Evolutionary conservation across 1,284 basidiomycete species (phyloP), one percentile per base, ranked within the genome.

Genomic region (Flammula alnicola): DNA sequence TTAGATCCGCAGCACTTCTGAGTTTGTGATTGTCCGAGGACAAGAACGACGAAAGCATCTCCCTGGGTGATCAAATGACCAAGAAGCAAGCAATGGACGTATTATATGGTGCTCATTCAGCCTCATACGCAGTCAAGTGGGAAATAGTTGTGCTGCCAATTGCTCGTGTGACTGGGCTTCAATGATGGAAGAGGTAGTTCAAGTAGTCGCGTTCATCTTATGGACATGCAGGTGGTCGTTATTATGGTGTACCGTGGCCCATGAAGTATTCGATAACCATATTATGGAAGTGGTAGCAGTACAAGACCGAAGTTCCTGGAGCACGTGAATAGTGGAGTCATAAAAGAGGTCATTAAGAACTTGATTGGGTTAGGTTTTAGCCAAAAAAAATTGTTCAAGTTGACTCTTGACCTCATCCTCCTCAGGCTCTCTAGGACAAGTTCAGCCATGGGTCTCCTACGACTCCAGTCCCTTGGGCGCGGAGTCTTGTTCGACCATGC

Each of bases 391-490:
- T 33, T 35, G n/a, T 55, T 47, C 25, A 32, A 44, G 48, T 31
- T 22, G 56, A n/a, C 47, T 51, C 53, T 57, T 61, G 50, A 47
- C 44, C 49, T 47, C 38, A 48, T 38, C 45, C 44, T 56, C 42
- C 50, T 53, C 44, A n/a, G n/a, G n/a, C n/a, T n/a, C n/a, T n/a
- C n/a, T n/a, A n/a, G n/a, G n/a, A n/a, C n/a, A n/a, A n/a, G n/a
- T n/a, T n/a, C n/a, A 55, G 56, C 59, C 44, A 75, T 76, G 73
- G 67, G 64, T 64, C 66, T 74, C 44, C 55, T 64, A 51, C 67
- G 72, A 61, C 69, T 76, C 57, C 65, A 67, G 63, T 63, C 67
- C 42, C 51, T 64, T 41, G 67, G 64, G 51, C 66, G 41, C 61
- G 66, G 56, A 52, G 59, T 27, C 25, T 71, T 29, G 27, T 54